A percentile compares a stretch with the other conserved stretches of the same genome.
These are phyloP conservation scores for Ascosphaera aggregata DNA, from an alignment of 2,329 filamentous ascomycete genomes.

Conservation along the genomic window DNA sequence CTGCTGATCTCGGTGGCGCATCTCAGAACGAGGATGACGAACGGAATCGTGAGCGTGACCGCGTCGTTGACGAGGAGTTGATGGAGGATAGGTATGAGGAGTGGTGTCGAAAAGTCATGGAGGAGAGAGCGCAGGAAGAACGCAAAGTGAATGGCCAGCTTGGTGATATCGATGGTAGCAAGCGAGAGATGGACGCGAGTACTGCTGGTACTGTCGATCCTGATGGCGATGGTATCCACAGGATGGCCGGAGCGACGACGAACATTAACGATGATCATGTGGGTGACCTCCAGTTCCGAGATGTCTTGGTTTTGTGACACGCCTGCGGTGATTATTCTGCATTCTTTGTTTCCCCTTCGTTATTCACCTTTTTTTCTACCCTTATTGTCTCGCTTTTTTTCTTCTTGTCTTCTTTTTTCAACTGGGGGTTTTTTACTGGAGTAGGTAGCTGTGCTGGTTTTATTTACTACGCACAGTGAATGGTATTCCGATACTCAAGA, in stretches of 20 bases:
- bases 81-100: not conserved
- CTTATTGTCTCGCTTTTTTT: slow-evolving; percentile 4
- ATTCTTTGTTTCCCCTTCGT: too few relatives aligned
- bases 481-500: slow-evolving; percentile 10
- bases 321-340: slow-evolving; percentile 3
- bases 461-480: not conserved
- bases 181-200: too few relatives aligned
- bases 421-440: not conserved
- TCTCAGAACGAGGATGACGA: not conserved
- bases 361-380: slow-evolving; percentile 3
- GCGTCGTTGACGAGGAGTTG: not conserved
- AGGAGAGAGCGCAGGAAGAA: not conserved
- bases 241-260: too few relatives aligned
- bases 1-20: too few relatives aligned
- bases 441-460: not conserved
- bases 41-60: not conserved
- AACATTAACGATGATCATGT: slow-evolving; percentile 40
- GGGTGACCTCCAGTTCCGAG: slow-evolving; percentile 38
- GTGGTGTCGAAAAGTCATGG: not conserved
- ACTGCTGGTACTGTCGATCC: too few relatives aligned
- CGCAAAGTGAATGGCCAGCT: not conserved
- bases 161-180: not conserved
- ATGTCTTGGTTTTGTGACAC: slow-evolving; percentile 17
- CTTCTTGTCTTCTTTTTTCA: not conserved
- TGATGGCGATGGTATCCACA: too few relatives aligned